Percentiles rank a stretch among this genome's conserved stretches.
Evolutionary conservation across 768 basidiomycete genomes (phyloP).

Genomic region (Russula brevipes): DNA sequence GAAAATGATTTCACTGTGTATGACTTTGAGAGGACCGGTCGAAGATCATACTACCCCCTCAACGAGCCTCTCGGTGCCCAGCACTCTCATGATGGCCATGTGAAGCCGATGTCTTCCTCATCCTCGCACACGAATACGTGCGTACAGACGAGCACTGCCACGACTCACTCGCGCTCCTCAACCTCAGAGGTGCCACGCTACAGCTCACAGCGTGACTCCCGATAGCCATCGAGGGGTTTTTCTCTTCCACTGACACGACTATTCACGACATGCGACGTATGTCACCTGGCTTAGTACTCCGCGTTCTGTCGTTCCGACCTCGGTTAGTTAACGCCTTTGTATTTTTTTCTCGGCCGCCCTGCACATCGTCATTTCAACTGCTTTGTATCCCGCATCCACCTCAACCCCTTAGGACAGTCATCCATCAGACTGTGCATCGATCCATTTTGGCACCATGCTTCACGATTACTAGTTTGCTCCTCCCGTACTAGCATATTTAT

Average conservation of each 20-base stretch:
- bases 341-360: not conserved
- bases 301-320: not conserved
- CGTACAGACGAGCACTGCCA: conserved; percentile 10
- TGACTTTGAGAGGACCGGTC: conserved; percentile 67
- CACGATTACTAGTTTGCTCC: not conserved
- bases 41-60: conserved; percentile 85
- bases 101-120: not conserved
- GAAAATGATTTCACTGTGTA: conserved; percentile 96
- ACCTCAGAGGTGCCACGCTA: not conserved
- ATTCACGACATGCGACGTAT: conserved; percentile 6
- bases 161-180: conserved; percentile 1
- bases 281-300: not conserved
- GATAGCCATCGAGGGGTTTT: not conserved
- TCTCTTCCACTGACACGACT: conserved; percentile 1
- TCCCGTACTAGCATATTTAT: not conserved
- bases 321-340: conserved; percentile 10
- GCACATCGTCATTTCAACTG: not conserved
- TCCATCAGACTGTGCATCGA: conserved; percentile 6
- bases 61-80: conserved; percentile 52
- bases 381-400: conserved; percentile 13
- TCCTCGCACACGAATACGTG: conserved; percentile 24
- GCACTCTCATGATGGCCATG: conserved; percentile 2
- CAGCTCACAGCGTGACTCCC: conserved; percentile 9
- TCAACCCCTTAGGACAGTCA: conserved; percentile 2
- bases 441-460: conserved; percentile 1